Evolutionary conservation across 768 basidiomycete species (phyloP).

Genomic region (Leccinum uliginosum): DNA sequence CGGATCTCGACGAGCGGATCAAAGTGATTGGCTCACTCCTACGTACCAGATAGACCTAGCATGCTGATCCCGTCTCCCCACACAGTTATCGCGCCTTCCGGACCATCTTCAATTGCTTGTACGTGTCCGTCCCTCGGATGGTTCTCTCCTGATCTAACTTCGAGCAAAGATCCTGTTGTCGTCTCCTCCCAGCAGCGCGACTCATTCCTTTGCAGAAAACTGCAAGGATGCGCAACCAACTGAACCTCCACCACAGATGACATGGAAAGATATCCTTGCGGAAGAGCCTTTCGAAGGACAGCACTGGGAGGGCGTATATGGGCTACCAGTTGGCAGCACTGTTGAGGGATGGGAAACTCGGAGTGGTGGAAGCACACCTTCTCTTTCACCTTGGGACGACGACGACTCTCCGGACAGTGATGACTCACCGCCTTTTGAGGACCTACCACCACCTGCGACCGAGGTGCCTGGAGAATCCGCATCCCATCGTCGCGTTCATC

Average conservation of each 20-base stretch:
- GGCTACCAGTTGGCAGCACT: conserved; percentile 44
- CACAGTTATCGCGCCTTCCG: conserved; percentile 55
- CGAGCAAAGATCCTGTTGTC: conserved; percentile 51
- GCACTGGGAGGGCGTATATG: conserved; percentile 78
- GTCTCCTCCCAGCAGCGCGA: conserved; percentile 43
- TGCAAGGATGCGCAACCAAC: conserved; percentile 40
- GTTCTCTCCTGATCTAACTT: conserved; percentile 1
- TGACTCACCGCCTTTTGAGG: conserved; percentile 12
- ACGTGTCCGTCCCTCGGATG: conserved; percentile 17
- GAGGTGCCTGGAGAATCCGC: neutral
- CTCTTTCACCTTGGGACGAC: conserved; percentile 63
- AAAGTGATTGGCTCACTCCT: conserved; percentile 37
- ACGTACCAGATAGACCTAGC: neutral
- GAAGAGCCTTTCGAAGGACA: conserved; percentile 85
- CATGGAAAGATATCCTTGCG: conserved; percentile 75
- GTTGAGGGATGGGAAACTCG: conserved; percentile 37
- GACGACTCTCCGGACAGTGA: conserved; percentile 35
- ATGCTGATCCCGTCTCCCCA: conserved; percentile 4
- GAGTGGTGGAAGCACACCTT: conserved; percentile 54
- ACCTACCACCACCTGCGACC: conserved; percentile 6
- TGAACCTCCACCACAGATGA: conserved; percentile 38
- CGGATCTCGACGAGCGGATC: conserved; percentile 64
- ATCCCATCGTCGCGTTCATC: neutral
- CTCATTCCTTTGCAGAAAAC: conserved; percentile 49
- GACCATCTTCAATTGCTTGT: conserved; percentile 75